A percentile compares a stretch with the other conserved stretches of the same genome.
These are phyloP conservation scores for Epichloe sylvatica DNA, from an alignment of 2,329 filamentous ascomycete species.

Conservation along the genomic window DNA sequence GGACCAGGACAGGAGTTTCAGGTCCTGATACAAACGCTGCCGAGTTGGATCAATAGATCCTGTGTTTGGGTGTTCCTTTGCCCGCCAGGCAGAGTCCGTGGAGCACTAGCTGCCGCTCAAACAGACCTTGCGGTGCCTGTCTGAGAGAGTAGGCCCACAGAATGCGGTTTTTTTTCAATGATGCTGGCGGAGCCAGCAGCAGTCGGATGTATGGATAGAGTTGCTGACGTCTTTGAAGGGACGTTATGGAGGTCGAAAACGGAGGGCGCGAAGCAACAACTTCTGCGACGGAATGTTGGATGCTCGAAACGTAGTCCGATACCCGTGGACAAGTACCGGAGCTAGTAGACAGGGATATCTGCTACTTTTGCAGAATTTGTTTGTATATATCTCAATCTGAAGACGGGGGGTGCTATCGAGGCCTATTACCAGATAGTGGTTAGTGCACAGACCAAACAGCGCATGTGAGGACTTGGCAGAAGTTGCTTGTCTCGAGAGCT, in stretches of 20 bases:
- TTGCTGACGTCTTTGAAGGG: slow-evolving; percentile 48
- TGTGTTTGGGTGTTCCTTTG: slow-evolving; percentile 11
- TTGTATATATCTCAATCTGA: slow-evolving; percentile 1
- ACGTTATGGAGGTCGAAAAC: slow-evolving; percentile 86
- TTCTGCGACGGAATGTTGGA: slow-evolving; percentile 80
- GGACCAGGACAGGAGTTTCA: background rate
- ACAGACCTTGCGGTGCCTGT: slow-evolving; percentile 88
- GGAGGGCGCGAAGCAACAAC: slow-evolving; percentile 69
- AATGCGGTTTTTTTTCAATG: slow-evolving; percentile 42
- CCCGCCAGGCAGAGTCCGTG: slow-evolving; percentile 45
- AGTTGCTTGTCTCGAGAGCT: no score
- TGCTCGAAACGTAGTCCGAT: slow-evolving; percentile 60
- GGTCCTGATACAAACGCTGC: background rate
- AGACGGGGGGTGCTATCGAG: slow-evolving; percentile 42
- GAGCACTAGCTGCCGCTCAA: slow-evolving; percentile 97
- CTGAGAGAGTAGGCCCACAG: slow-evolving; percentile 97
- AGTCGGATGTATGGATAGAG: slow-evolving; percentile 30
- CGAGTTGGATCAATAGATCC: background rate
- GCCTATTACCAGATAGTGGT: slow-evolving; percentile 23
- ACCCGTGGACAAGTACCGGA: slow-evolving; percentile 69
- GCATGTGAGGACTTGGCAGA: background rate
- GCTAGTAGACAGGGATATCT: slow-evolving; percentile 37
- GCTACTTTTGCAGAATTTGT: slow-evolving; percentile 1
- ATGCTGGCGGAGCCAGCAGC: slow-evolving; percentile 85
- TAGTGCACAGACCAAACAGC: background rate